Base-by-base conservation (phyloP, 2,329 filamentous ascomycete species). In the Verticillium nubilum region DNA sequence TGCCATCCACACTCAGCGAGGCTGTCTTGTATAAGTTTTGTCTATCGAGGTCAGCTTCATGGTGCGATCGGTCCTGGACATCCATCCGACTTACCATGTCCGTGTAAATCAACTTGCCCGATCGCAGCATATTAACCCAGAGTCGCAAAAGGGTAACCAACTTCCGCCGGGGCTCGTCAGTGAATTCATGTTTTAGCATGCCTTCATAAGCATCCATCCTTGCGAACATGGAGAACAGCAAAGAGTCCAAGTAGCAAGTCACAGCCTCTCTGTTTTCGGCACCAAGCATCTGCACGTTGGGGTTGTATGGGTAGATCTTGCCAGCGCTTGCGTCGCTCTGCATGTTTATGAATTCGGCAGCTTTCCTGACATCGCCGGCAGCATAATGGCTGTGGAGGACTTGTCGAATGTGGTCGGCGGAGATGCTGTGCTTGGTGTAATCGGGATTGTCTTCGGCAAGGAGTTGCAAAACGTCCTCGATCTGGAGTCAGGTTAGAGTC, bases 191-290 rank as follows among this genome's bases (percentile, higher is more conserved):
- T 71, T 91, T 93, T 33, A 97, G 80, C 81, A 98, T 96, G 55
- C 90, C 91, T 73, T 98, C 94, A 71, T 97, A 99, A 64, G 90
- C 93, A 65, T 92, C 89, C 37, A 97, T 81, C 61, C 91, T 88
- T 19, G 91, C 90, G 71, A 98, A 98, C 92, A 99, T 97, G 72
- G 94, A 90, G 71, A 97, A 98, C 1, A 99, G 82, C 25, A 98
- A 77, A 0, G 94, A 84, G 72, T 98, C 95, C 17, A 98, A 79
- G 71, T 96, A 98, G 76, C 95, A 99, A n/a, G 94, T 98, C 35
- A 97, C 92, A 54, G 85, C 86, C 52, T 88, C 83, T 54, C 92
- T 83, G 69, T 99, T 99, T 67, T 91, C 89, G 13, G 95, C 94
- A 6, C 95, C 95, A 4, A 91, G 77, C 78, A 98, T 86, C 59